Conservation (phyloP, 2,329 filamentous ascomycete genomes). For the Pseudopyricularia javanii region DNA sequence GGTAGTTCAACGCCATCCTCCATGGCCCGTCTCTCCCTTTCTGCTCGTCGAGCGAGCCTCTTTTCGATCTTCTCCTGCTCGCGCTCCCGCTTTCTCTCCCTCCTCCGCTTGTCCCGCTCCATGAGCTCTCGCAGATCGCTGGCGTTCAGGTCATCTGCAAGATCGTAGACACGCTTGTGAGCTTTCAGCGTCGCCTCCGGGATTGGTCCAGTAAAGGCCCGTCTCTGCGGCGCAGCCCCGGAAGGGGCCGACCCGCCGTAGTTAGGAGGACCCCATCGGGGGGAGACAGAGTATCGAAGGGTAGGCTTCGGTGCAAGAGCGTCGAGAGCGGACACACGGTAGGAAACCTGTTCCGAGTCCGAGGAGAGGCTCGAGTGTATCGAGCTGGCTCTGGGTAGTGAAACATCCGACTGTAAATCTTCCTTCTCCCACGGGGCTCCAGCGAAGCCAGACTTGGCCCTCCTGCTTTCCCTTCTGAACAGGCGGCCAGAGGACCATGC, state of each 20-base stretch:
- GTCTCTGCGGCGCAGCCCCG: conserved; percentile 36
- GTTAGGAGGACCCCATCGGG: conserved; percentile 39
- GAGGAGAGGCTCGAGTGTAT: conserved; percentile 67
- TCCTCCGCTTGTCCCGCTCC: conserved; percentile 75
- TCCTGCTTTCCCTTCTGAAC: conserved; percentile 52
- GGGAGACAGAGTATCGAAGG: conserved; percentile 58
- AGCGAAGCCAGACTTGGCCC: conserved; percentile 39
- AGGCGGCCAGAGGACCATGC: conserved; percentile 47
- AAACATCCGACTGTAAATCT: conserved; percentile 58
- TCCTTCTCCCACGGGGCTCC: conserved; percentile 36
- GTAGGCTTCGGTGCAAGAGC: conserved; percentile 79
- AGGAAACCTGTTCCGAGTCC: conserved; percentile 62
- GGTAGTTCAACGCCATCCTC: conserved; percentile 41
- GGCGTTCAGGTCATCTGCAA: conserved; percentile 79
- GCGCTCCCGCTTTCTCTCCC: conserved; percentile 57
- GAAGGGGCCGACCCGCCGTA: conserved; percentile 28
- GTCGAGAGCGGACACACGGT: conserved; percentile 67
- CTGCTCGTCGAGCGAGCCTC: conserved; percentile 52
- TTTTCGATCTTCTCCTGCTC: conserved; percentile 57
- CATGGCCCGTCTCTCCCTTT: conserved; percentile 50
- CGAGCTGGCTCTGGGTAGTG: conserved; percentile 61
- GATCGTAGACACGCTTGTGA: conserved; percentile 51
- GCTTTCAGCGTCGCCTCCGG: conserved; percentile 48
- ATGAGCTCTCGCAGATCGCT: conserved; percentile 76
- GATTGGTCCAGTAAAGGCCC: conserved; percentile 41